Evolutionary conservation across 768 basidiomycete genomes (phyloP), one percentile per base, ranked within the genome.

Genomic region (Kondoa malvinella): DNA sequence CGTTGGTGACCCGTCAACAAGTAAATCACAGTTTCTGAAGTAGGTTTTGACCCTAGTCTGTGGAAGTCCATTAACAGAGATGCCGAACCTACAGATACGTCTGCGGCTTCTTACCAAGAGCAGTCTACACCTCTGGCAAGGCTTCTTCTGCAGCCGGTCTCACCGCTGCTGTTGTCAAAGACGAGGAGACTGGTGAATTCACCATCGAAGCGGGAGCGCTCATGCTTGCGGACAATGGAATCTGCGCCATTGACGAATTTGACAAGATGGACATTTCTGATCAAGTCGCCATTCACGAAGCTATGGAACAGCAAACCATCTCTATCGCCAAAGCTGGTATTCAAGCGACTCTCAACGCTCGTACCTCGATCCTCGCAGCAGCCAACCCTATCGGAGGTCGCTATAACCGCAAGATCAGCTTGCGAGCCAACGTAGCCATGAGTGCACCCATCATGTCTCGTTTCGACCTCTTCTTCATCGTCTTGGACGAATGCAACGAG

Each of bases 261-360:
- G 95, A 99, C 83, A 99, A 99, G 79, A 99, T 99, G 95, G 94
- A 97, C 76, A 85, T 96, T 65, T 86, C 89, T 0, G 95, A 97
- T 77, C 95, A 97, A 77, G 91, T 97, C 57, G 95, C 95, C 34
- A 97, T 99, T 73, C 95, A 99, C 81, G 94, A 97, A 81, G 94
- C 94, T 4, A 97, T 97, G 94, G 94, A 97, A 85, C 94, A 97
- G 79, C 92, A 96, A 79, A 97, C 94, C 0, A 96, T 97, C 73
- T 95, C 92, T 31, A 96, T 97, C 71, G 95, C 95, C 56, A 99
- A 99, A 77, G 95, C 95, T 1, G 95, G 95, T 67, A 99, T 99
- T 72, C 94, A 97, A 74, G 94, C 95, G 0, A 99, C 95, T 0
- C 82, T 99, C 66, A 99, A 99, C 73, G 95, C 95, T 0, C 85